Conservation (phyloP, 2,329 filamentous ascomycete species). For the Aspergillus pseudonomiae region DNA sequence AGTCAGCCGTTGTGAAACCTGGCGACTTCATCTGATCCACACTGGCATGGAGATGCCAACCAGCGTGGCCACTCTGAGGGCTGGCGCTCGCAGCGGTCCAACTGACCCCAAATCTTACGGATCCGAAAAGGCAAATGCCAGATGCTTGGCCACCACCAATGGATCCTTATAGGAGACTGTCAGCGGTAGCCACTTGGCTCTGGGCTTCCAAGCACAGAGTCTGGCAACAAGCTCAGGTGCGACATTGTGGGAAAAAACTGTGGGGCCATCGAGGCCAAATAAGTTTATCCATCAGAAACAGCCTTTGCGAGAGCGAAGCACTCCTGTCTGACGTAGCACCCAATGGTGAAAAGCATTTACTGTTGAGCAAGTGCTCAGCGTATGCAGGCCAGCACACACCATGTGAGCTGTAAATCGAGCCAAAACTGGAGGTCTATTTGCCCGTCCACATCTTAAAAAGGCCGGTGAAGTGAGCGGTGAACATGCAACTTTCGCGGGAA, state of each 20-base stretch:
- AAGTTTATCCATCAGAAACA: conserved; percentile 16
- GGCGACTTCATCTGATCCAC: conserved; percentile 39
- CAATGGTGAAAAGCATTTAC: conserved; percentile 14
- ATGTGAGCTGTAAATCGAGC: conserved; percentile 33
- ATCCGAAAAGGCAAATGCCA: conserved; percentile 22
- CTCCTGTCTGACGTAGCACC: conserved; percentile 20
- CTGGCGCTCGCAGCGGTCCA: conserved; percentile 21
- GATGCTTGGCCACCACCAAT: conserved; percentile 21
- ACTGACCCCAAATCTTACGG: conserved; percentile 24
- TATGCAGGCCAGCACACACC: conserved; percentile 27
- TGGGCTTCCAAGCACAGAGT: conserved; percentile 11
- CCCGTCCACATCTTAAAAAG: conserved; percentile 26
- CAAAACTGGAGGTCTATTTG: conserved; percentile 23
- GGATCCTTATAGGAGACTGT: conserved; percentile 17
- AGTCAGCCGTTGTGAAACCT: conserved; percentile 45
- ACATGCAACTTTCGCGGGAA: conserved; percentile 6
- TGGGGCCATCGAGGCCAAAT: conserved; percentile 12
- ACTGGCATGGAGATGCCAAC: conserved; percentile 29
- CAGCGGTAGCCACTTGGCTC: conserved; percentile 11
- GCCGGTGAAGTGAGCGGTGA: conserved; percentile 22
- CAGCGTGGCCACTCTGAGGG: conserved; percentile 13
- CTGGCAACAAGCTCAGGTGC: conserved; percentile 25
- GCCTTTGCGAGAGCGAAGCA: conserved; percentile 9
- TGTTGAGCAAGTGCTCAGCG: conserved; percentile 16
- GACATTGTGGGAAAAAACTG: conserved; percentile 18